A percentile compares a stretch with the other conserved stretches of the same genome.
Conservation (phyloP, 2,329 filamentous ascomycete species). For the Periconia digitata region DNA sequence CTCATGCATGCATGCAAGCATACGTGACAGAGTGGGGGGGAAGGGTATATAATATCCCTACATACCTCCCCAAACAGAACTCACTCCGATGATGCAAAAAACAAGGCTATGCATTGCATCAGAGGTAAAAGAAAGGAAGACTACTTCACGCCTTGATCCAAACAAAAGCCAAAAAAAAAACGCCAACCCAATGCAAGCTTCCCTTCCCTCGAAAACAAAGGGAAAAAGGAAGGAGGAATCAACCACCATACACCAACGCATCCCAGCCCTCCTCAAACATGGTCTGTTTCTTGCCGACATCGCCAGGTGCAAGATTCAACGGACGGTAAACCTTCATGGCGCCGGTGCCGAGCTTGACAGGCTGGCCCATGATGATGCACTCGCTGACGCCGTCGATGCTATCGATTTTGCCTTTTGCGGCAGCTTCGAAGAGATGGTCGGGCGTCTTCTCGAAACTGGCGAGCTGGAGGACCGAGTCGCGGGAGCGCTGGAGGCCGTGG, state of each 20-base stretch:
- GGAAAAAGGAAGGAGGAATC: too few species aligned
- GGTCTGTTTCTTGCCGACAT: constrained; percentile 27
- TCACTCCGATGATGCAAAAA: too few species aligned
- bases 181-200: not conserved
- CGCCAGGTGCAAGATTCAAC: constrained; percentile 46
- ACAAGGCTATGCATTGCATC: too few species aligned
- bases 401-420: constrained; percentile 88
- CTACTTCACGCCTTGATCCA: too few species aligned
- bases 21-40: too few species aligned
- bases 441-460: constrained; percentile 98
- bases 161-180: not conserved
- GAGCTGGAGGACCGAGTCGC: constrained; percentile 89
- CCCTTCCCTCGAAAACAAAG: too few species aligned
- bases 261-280: constrained; percentile 44
- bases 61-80: too few species aligned
- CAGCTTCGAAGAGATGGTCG: constrained; percentile 94
- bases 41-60: too few species aligned
- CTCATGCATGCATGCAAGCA: too few species aligned
- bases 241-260: constrained; percentile 19
- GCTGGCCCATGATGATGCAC: constrained; percentile 98
- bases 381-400: constrained; percentile 91
- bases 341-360: constrained; percentile 86
- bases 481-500: constrained; percentile 94
- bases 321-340: constrained; percentile 85
- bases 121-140: too few species aligned